phyloP scores from a whole-genome alignment of 179 eudicot species.

The Patellifolia procumbens region DNA sequence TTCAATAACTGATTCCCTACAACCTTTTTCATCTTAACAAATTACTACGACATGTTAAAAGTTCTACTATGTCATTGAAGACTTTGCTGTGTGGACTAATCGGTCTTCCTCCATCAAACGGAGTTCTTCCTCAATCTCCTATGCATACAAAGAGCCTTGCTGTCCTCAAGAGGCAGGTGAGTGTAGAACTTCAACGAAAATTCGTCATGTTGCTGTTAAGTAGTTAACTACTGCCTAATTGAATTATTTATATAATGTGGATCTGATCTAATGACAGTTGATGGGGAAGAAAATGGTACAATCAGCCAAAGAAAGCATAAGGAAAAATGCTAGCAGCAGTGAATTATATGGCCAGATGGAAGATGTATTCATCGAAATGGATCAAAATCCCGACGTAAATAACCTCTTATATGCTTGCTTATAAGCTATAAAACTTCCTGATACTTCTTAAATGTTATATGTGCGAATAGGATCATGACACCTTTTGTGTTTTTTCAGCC shows the following conservation, averaged over 20 bases:
- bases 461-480: not conserved
- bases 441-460: not conserved
- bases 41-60: no score
- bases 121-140: conserved; percentile 72
- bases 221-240: not conserved
- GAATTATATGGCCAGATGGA: conserved; percentile 74
- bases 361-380: conserved; percentile 72
- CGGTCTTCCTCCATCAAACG: conserved; percentile 68
- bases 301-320: conserved; percentile 65
- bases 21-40: not conserved
- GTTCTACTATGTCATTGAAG: conserved; percentile 28
- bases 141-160: conserved; percentile 72
- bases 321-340: conserved; percentile 44
- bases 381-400: conserved; percentile 54
- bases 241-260: conserved; percentile 17
- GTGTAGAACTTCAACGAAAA: not conserved
- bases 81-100: conserved; percentile 60
- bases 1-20: not conserved
- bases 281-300: conserved; percentile 64
- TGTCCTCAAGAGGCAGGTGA: conserved; percentile 53
- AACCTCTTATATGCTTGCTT: conserved; percentile 21
- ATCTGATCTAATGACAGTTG: conserved; percentile 38
- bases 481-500: conserved; percentile 37
- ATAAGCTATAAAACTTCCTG: not conserved
- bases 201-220: not conserved